Percentiles rank a stretch among this genome's conserved stretches.
These are phyloP conservation scores for Dimargaris xerosporica DNA, from an alignment of 192 early-diverging fungal genomes.

Conservation along the genomic window DNA sequence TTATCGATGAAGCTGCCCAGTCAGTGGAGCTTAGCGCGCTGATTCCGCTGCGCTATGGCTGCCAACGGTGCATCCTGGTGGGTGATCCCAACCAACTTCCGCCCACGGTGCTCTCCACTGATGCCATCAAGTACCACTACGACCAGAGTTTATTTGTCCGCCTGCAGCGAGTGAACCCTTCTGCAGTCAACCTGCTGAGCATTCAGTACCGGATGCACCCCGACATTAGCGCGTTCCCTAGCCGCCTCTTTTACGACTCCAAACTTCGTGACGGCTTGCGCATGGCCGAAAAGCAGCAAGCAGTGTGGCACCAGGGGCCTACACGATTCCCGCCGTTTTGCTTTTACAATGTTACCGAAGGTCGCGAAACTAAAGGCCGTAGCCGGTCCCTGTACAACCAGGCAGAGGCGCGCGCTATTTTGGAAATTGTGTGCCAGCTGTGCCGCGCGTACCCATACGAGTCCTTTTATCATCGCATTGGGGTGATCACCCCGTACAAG, in stretches of 20 bases:
- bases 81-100: constrained; percentile 93
- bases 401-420: constrained; percentile 60
- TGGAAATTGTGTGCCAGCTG: constrained; percentile 49
- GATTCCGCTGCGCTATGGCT: constrained; percentile 77
- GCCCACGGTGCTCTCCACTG: constrained; percentile 69
- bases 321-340: constrained; percentile 51
- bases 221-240: constrained; percentile 69
- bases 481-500: constrained; percentile 91
- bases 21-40: constrained; percentile 71
- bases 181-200: constrained; percentile 60
- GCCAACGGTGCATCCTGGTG: constrained; percentile 69
- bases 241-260: constrained; percentile 61
- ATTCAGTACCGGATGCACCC: constrained; percentile 99
- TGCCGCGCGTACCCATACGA: constrained; percentile 36
- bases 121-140: constrained; percentile 52
- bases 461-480: constrained; percentile 51
- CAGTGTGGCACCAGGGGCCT: constrained; percentile 52
- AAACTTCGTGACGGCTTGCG: constrained; percentile 56
- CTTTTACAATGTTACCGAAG: constrained; percentile 58
- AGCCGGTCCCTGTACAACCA: constrained; percentile 62
- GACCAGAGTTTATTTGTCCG: constrained; percentile 84
- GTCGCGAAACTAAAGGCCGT: constrained; percentile 41
- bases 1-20: constrained; percentile 95
- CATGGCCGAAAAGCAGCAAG: constrained; percentile 40
- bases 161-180: constrained; percentile 47